Percentiles rank a stretch among this genome's conserved stretches.
These are phyloP conservation scores for Septoria linicola DNA, from an alignment of 2,329 filamentous ascomycete species.

Conservation along the genomic window DNA sequence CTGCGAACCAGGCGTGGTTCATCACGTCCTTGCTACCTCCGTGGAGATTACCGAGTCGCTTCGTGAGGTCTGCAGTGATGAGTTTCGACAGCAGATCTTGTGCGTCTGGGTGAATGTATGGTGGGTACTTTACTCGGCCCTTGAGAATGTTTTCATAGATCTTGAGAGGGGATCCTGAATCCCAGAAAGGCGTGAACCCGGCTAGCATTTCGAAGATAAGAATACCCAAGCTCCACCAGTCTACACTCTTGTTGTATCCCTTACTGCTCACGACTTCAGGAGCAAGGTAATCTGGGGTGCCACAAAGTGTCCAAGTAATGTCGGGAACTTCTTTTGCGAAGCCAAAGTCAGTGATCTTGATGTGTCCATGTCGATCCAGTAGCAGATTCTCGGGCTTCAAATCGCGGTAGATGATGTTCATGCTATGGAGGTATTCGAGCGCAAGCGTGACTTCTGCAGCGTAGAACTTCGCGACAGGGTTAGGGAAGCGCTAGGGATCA, in stretches of 20 bases:
- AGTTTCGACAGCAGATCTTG: conserved; percentile 88
- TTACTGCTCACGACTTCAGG: conserved; percentile 99
- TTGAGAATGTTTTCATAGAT: conserved; percentile 99
- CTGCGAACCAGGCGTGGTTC: conserved; percentile 91
- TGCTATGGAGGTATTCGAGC: conserved; percentile 88
- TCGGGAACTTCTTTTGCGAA: conserved; percentile 98
- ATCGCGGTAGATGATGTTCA: conserved; percentile 97
- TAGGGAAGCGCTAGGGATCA: conserved; percentile 80
- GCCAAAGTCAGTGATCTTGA: conserved; percentile 92
- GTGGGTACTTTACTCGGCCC: conserved; percentile 92
- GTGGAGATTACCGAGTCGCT: conserved; percentile 90
- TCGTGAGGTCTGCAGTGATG: conserved; percentile 92
- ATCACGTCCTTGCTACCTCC: conserved; percentile 90
- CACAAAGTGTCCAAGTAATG: conserved; percentile 98
- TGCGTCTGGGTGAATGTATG: conserved; percentile 91
- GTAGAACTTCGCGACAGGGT: conserved; percentile 98
- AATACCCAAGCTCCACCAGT: conserved; percentile 99
- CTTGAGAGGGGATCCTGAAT: conserved; percentile 95
- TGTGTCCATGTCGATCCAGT: conserved; percentile 80
- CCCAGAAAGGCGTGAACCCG: conserved; percentile 98
- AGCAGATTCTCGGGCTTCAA: conserved; percentile 93
- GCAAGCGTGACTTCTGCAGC: conserved; percentile 95
- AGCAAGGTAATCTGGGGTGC: conserved; percentile 94
- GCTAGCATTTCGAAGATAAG: conserved; percentile 99
- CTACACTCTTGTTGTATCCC: conserved; percentile 98